These are phyloP conservation scores for Sorghum bicolor DNA, from an alignment of 176 grass and related monocot genomes.

Conservation along the genomic window DNA sequence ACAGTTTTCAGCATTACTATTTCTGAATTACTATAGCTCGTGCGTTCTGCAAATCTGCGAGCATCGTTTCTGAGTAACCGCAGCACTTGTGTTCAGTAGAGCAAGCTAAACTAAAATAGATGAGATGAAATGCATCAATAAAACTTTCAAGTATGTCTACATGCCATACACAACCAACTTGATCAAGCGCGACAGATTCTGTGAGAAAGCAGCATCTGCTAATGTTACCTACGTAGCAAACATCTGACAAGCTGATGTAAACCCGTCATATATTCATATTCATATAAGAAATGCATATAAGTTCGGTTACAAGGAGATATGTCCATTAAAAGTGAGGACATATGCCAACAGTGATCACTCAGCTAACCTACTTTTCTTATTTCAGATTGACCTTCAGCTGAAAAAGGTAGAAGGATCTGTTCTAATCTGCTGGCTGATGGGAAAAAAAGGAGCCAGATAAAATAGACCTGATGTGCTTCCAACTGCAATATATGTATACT, in stretches of 20 bases:
- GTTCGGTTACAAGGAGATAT: conserved; percentile 46
- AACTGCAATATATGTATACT: not conserved
- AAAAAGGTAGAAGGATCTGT: conserved; percentile 38
- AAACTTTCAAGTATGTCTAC: not conserved
- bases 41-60: not conserved
- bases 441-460: conserved; percentile 36
- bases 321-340: conserved; percentile 58
- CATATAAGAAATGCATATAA: conserved; percentile 34
- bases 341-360: conserved; percentile 39
- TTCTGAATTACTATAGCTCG: not conserved
- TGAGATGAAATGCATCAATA: not conserved
- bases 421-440: conserved; percentile 42
- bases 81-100: not conserved
- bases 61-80: not conserved
- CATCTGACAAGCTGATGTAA: conserved; percentile 29
- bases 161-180: not conserved
- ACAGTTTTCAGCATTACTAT: not conserved
- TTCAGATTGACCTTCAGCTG: conserved; percentile 53
- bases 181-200: not conserved
- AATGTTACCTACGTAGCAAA: not conserved
- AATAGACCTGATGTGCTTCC: conserved; percentile 25
- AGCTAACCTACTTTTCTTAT: conserved; percentile 52
- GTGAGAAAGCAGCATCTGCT: not conserved
- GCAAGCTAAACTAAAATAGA: not conserved
- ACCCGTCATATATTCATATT: conserved; percentile 50